Conservation (phyloP, 805 yeast species). For the Saccharomycopsis javanensis region DNA sequence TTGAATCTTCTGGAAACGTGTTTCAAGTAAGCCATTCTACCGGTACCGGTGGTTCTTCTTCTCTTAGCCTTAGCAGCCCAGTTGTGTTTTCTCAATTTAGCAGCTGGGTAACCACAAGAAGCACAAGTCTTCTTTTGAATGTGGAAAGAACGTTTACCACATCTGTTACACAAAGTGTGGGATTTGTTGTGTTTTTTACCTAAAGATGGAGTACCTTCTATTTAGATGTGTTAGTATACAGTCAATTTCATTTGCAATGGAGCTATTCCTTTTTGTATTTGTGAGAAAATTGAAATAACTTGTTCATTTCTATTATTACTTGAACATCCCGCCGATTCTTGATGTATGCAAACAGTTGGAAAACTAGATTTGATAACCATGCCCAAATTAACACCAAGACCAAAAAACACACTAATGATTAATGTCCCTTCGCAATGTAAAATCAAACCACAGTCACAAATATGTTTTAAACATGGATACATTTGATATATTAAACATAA, state of each 20-base stretch:
- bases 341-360: too few species aligned
- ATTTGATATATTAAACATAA: too few species aligned
- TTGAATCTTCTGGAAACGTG: slow-evolving; percentile 96
- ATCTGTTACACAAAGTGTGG: slow-evolving; percentile 98
- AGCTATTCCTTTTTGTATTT: background rate
- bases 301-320: too few species aligned
- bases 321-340: too few species aligned
- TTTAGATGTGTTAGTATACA: slow-evolving; percentile 26
- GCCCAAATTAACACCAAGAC: too few species aligned
- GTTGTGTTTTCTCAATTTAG: slow-evolving; percentile 97
- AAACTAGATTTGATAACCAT: too few species aligned
- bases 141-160: slow-evolving; percentile 99
- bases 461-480: too few species aligned
- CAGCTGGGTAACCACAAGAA: slow-evolving; percentile 99
- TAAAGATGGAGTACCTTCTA: slow-evolving; percentile 99
- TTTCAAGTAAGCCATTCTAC: slow-evolving; percentile 98
- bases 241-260: background rate
- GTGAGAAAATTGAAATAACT: too few species aligned
- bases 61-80: slow-evolving; percentile 99
- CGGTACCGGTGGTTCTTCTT: slow-evolving; percentile 99
- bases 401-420: too few species aligned
- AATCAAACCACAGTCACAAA: too few species aligned
- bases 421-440: too few species aligned
- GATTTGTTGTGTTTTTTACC: slow-evolving; percentile 99
- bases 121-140: slow-evolving; percentile 98